Base-by-base conservation (phyloP, 2,329 filamentous ascomycete genomes). In the Bipolaris victoriae region DNA sequence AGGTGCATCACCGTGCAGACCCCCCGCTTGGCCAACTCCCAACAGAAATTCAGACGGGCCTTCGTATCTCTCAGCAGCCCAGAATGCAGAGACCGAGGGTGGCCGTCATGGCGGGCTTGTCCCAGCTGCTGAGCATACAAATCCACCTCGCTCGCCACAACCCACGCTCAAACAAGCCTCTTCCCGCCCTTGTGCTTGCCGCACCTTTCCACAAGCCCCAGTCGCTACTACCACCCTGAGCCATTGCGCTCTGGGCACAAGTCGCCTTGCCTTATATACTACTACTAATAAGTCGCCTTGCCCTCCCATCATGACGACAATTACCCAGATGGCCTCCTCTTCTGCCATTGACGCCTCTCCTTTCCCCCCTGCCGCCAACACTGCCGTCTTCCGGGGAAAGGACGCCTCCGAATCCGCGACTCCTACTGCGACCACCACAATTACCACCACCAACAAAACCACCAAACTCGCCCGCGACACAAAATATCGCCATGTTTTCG, bases 401-500 rank as follows among this genome's bases (percentile, higher is more conserved):
- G 68, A 67, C 33, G 62, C 61, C 45, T 62, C 62, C 36, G 56
- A 31, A 31, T 31, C 29, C 29, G 29, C 29, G 29, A 31, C 29
- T 31, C 29, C 29, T 31, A 31, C 29, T 31, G 10, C 29, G 29
- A 31, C 68, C 33, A 55, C 48, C 7, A 56, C 59, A 50, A 56
- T 58, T 57, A 57, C 60, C 59, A 55, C 64, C 50, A 26, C 48
- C 45, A 53, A 57, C 58, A 57, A 57, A 57, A 55, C 64, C 50
- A 52, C 63, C 33, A 49, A 60, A 47, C 66, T 59, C 57, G 65
- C 57, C 37, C 62, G 63, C 48, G 69, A 73, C 50, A 69, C 80
- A 36, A 95, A 93, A 76, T 98, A 98, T 80, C 90, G 92, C 65
- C 95, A 99, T 85, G 88, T 96, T 62, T 91, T 90, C 57, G 93